Evolutionary conservation across 2,329 filamentous ascomycete genomes (phyloP).

Genomic region (Penicillium sp.): DNA sequence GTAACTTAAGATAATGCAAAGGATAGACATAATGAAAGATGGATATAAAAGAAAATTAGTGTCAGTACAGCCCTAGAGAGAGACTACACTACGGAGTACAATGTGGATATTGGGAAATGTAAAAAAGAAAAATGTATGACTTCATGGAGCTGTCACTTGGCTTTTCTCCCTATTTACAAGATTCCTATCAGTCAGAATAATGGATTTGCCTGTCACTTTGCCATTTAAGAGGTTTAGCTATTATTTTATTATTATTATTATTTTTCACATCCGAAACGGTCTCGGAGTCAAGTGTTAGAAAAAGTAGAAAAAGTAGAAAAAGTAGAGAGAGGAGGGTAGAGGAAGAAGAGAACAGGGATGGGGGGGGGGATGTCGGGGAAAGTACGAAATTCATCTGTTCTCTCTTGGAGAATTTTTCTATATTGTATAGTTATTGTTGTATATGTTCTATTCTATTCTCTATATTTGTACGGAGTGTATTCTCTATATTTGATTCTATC

Average conservation of each 20-base stretch:
- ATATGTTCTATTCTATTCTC: not conserved
- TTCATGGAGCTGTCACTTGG: constrained; percentile 15
- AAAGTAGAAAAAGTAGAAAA: not conserved
- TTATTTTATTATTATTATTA: not conserved
- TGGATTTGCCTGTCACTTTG: not conserved
- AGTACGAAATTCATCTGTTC: not conserved
- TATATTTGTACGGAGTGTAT: no score
- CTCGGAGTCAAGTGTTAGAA: not conserved
- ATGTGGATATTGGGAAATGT: not conserved
- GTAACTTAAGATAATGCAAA: not conserved
- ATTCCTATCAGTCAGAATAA: not conserved
- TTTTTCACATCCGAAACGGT: not conserved
- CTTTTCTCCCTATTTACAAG: not conserved
- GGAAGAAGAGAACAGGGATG: not conserved
- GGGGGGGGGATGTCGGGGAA: not conserved
- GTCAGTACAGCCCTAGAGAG: not conserved
- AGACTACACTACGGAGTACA: not conserved
- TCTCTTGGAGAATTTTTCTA: no score
- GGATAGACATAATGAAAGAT: not conserved
- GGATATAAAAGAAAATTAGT: not conserved
- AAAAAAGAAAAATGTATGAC: constrained; percentile 11
- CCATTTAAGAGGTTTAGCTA: not conserved
- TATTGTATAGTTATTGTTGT: not conserved
- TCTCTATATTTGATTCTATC: no score
- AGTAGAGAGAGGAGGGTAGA: not conserved